phyloP scores from a whole-genome alignment of 306 rosid genomes.

The Citrullus mucosospermus region DNA sequence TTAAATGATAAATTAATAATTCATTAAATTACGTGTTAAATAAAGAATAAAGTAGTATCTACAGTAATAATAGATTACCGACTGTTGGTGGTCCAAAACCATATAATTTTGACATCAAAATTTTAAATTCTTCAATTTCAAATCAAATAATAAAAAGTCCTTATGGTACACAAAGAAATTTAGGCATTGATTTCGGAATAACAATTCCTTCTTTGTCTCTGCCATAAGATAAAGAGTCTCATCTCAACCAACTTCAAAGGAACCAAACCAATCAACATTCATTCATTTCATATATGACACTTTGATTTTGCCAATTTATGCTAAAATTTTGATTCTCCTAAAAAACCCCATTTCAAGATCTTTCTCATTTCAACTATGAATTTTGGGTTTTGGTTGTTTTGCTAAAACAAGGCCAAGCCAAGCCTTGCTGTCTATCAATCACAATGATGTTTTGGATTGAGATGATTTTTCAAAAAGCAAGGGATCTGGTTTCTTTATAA shows the following conservation, averaged over 20 bases:
- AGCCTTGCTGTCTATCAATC: neutral
- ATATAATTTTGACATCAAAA: neutral
- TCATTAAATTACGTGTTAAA: too few species aligned
- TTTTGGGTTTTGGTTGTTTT: slow-evolving; percentile 19
- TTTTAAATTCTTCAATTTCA: neutral
- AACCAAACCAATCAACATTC: neutral
- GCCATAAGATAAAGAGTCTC: neutral
- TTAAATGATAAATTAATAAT: too few species aligned
- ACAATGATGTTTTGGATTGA: slow-evolving; percentile 16
- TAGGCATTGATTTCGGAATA: neutral
- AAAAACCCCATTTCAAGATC: slow-evolving; percentile 13
- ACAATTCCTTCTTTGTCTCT: neutral
- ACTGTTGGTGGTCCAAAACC: neutral
- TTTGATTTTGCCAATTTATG: neutral
- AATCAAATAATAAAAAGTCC: neutral
- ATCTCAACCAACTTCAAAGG: too few species aligned
- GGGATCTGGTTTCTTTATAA: slow-evolving; percentile 68
- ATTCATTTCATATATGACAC: neutral
- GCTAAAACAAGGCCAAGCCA: neutral
- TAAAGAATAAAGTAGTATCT: too few species aligned
- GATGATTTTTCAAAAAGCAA: slow-evolving; percentile 9
- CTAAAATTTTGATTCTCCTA: slow-evolving; percentile 29
- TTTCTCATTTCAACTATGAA: slow-evolving; percentile 33
- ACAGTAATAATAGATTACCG: neutral
- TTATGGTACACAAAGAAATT: neutral